These are phyloP conservation scores for Cenococcum geophilum DNA, from an alignment of 495 filamentous ascomycete genomes.

Conservation along the genomic window DNA sequence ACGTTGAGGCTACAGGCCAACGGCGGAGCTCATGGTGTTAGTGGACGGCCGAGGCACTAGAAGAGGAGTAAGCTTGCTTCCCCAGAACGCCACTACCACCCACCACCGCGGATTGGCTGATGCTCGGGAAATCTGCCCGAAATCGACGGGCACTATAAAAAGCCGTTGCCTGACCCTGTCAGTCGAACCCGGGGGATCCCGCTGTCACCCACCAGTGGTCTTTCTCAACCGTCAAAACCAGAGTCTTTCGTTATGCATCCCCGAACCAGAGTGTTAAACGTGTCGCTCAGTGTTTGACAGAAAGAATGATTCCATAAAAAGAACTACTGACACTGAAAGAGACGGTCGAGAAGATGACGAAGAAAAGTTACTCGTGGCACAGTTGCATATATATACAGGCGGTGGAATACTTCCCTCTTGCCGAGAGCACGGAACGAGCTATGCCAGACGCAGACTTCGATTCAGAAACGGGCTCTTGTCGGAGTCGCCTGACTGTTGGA, in stretches of 20 bases:
- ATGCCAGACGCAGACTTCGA: background rate
- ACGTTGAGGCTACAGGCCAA: conserved; percentile 1
- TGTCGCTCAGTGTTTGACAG: background rate
- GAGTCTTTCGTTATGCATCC: background rate
- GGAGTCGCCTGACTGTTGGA: background rate
- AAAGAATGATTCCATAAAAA: background rate
- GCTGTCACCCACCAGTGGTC: background rate
- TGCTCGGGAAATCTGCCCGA: background rate
- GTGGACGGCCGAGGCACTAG: background rate
- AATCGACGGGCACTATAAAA: background rate
- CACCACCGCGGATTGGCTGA: background rate
- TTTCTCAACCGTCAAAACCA: background rate
- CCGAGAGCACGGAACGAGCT: background rate
- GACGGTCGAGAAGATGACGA: background rate
- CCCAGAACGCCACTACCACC: background rate
- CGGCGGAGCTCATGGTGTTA: background rate
- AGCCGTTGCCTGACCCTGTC: background rate
- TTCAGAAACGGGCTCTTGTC: background rate
- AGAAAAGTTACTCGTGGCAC: background rate
- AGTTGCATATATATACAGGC: background rate
- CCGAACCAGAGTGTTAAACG: background rate
- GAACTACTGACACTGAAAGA: background rate
- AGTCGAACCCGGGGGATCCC: background rate
- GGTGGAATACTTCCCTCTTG: background rate
- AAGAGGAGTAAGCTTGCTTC: conserved; percentile 1